Conservation (phyloP, 345 rosid species). For the Linum tenue region DNA sequence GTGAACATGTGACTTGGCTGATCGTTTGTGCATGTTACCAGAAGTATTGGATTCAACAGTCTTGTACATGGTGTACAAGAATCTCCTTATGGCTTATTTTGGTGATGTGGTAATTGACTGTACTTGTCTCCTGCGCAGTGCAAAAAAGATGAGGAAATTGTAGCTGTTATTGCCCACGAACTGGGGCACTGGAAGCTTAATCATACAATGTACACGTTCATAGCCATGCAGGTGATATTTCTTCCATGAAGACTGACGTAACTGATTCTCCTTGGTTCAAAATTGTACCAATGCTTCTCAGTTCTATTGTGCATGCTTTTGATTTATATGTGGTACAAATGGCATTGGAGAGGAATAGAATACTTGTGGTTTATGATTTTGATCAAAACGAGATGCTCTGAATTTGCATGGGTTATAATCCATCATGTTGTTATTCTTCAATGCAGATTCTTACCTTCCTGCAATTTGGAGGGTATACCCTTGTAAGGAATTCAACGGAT, state of each 20-base stretch:
- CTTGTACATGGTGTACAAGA: neutral
- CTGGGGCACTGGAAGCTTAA: slow-evolving; percentile 98
- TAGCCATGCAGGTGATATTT: slow-evolving; percentile 67
- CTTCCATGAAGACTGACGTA: neutral
- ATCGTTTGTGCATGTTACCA: neutral
- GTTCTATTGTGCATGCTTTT: neutral
- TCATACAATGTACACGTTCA: slow-evolving; percentile 84
- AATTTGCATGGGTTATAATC: neutral
- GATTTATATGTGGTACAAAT: neutral
- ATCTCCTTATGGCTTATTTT: neutral
- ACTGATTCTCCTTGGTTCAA: neutral
- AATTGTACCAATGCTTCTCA: neutral
- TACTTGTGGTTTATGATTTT: neutral
- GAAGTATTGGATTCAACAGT: neutral
- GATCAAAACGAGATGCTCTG: neutral
- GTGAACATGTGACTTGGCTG: neutral
- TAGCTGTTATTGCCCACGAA: slow-evolving; percentile 97
- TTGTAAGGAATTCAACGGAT: slow-evolving; percentile 91
- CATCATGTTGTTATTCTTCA: slow-evolving; percentile 5
- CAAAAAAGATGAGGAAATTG: slow-evolving; percentile 84
- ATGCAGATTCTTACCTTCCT: slow-evolving; percentile 75
- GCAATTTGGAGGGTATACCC: slow-evolving; percentile 96
- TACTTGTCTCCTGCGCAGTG: slow-evolving; percentile 44
- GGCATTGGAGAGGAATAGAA: neutral
- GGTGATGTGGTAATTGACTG: neutral